Evolutionary conservation across 2,329 filamentous ascomycete genomes (phyloP), one percentile per base, ranked within the genome.

Genomic region (Aspergillus piperis): DNA sequence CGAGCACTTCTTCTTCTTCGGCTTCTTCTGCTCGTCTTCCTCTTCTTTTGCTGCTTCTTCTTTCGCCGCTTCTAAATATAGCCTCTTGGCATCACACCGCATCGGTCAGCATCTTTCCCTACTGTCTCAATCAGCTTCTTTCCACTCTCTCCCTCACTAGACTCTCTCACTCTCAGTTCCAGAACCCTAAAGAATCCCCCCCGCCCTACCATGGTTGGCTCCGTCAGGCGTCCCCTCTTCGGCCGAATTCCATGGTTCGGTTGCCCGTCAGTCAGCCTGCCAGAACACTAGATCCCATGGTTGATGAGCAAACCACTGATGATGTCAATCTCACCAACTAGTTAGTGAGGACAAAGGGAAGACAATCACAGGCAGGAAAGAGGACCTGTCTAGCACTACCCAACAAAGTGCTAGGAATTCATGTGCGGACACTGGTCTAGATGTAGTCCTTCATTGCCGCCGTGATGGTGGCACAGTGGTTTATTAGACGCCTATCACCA

Each of bases 11-110:
- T 10, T 30, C 27, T 30, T 10, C 30, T 32, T 32, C 30, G 8
- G 30, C 30, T 36, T 36, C 32, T 13, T 36, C 32, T 36, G 11
- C 32, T 13, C 32, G 15, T 13, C 32, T 32, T 32, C 30, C 4
- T 11, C 30, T 36, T 36, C 32, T 36, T 13, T 11, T 36, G 32
- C 32, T 36, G 32, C 32, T 36, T 36, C 32, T 36, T 36, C 32
- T 36, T 5, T 30, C 39, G 42, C 39, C 38, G 53, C 23, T 44
- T 32, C 53, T 55, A 55, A 36, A 47, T 55, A 55, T 55, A 55
- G 53, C 41, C 13, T 21, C 53, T 55, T 55, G 53, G 53, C 53
- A 55, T 55, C 53, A 55, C 53, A 55, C 53, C 53, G 53, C 53
- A 42, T 50, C 41, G 41, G 41, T 19, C 41, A 13, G 15, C 15